A percentile compares a stretch with the other conserved stretches of the same genome.
Conservation (phyloP, 441 rosid genomes). For the Erodium trifolium region DNA sequence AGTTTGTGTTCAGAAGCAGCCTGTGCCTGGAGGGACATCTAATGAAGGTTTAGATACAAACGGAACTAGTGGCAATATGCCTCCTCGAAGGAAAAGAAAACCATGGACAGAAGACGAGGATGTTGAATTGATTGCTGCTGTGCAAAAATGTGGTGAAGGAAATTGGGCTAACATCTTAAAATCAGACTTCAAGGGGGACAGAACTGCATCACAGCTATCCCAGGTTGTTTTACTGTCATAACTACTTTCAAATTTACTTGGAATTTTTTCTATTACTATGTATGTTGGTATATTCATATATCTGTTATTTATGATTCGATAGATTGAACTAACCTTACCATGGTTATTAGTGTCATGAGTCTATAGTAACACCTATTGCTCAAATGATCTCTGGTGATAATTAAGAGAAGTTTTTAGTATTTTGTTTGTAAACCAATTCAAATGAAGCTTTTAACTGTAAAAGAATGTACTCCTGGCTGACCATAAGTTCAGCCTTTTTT, state of each 20-base stretch:
- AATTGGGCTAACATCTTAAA: slow-evolving; percentile 65
- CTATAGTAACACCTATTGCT: background rate
- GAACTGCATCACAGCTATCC: slow-evolving; percentile 73
- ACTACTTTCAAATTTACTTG: background rate
- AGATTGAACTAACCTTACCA: background rate
- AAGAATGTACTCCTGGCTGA: background rate
- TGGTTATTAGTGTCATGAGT: background rate
- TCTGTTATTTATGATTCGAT: background rate
- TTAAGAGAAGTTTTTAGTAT: background rate
- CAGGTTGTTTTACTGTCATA: slow-evolving; percentile 40
- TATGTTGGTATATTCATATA: background rate
- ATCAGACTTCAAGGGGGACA: slow-evolving; percentile 54
- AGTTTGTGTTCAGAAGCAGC: slow-evolving; percentile 67
- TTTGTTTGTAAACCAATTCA: background rate
- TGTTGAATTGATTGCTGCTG: slow-evolving; percentile 53
- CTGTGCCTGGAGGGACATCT: slow-evolving; percentile 31
- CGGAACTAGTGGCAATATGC: slow-evolving; percentile 34
- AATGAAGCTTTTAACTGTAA: background rate
- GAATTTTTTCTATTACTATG: background rate
- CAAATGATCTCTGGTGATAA: slow-evolving; percentile 1
- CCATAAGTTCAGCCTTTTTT: background rate
- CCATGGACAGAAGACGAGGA: slow-evolving; percentile 66
- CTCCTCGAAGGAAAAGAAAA: slow-evolving; percentile 60
- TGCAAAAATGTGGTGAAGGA: slow-evolving; percentile 72
- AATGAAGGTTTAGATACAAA: slow-evolving; percentile 42